phyloP scores from a whole-genome alignment of 2,329 filamentous ascomycete genomes.

The Colletotrichum filicis region DNA sequence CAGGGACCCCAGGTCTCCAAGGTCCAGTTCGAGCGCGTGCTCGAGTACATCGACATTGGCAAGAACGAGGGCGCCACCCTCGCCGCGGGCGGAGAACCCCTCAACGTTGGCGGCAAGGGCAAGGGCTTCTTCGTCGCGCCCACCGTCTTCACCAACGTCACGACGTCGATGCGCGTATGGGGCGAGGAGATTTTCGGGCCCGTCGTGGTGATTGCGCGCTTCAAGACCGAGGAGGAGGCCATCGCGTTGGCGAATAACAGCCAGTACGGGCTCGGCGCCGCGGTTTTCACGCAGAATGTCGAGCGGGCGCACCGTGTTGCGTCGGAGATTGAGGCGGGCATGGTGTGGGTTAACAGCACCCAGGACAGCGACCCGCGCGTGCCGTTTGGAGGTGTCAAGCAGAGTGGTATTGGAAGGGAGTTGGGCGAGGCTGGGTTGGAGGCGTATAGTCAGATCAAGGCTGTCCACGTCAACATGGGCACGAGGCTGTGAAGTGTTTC shows the following conservation, averaged over 20 bases:
- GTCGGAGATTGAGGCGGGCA: slow-evolving; percentile 69
- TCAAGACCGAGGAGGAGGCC: slow-evolving; percentile 55
- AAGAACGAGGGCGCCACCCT: slow-evolving; percentile 77
- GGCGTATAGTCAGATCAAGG: slow-evolving; percentile 57
- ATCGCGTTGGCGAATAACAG: slow-evolving; percentile 61
- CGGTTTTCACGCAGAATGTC: slow-evolving; percentile 71
- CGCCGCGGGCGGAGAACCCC: slow-evolving; percentile 65
- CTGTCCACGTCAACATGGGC: slow-evolving; percentile 55
- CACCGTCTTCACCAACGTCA: slow-evolving; percentile 57
- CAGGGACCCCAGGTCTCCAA: slow-evolving; percentile 82
- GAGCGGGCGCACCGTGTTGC: slow-evolving; percentile 59
- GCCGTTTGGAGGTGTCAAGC: slow-evolving; percentile 59
- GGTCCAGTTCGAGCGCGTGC: slow-evolving; percentile 75
- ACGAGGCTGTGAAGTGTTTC: slow-evolving; percentile 2
- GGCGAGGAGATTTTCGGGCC: slow-evolving; percentile 60
- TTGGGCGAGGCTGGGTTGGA: slow-evolving; percentile 57
- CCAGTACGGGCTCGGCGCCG: slow-evolving; percentile 69
- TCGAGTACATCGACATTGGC: slow-evolving; percentile 76
- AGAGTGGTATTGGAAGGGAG: slow-evolving; percentile 60
- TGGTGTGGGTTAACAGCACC: slow-evolving; percentile 63
- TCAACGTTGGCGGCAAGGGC: slow-evolving; percentile 47
- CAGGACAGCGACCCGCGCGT: slow-evolving; percentile 56
- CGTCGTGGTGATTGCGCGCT: slow-evolving; percentile 53
- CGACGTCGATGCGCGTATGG: slow-evolving; percentile 54
- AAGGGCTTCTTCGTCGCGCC: slow-evolving; percentile 57